These are phyloP conservation scores for Trifolium pratense DNA, from an alignment of 306 rosid species.

Conservation along the genomic window DNA sequence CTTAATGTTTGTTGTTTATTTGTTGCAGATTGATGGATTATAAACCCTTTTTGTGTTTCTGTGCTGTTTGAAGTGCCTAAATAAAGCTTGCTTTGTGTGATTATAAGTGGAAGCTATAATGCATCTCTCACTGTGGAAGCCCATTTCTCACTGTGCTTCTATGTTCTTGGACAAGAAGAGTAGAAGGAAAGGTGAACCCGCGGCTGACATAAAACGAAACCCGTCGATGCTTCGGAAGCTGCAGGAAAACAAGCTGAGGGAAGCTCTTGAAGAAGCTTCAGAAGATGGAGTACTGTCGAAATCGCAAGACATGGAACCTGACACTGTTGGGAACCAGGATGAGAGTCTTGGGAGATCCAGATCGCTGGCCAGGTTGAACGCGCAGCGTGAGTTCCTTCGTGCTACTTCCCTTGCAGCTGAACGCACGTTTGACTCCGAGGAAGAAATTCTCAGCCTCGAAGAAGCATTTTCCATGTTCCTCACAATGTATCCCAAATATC, in stretches of 20 bases:
- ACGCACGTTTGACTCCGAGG: slow-evolving; percentile 72
- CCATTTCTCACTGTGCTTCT: slow-evolving; percentile 93
- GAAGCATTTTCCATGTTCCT: slow-evolving; percentile 82
- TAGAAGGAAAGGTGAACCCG: slow-evolving; percentile 65
- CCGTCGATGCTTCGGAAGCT: slow-evolving; percentile 76
- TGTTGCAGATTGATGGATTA: slow-evolving; percentile 46
- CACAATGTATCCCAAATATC: slow-evolving; percentile 89
- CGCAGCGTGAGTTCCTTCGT: slow-evolving; percentile 87
- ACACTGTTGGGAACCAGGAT: slow-evolving; percentile 61
- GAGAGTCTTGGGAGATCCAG: slow-evolving; percentile 76
- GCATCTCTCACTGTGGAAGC: slow-evolving; percentile 98
- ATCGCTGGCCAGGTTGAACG: slow-evolving; percentile 83
- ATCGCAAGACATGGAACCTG: slow-evolving; percentile 76
- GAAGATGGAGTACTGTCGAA: slow-evolving; percentile 83
- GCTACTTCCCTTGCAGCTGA: slow-evolving; percentile 95
- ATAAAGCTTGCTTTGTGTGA: slow-evolving; percentile 27
- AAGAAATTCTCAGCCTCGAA: slow-evolving; percentile 60
- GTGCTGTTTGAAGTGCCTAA: slow-evolving; percentile 5
- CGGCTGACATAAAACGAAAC: slow-evolving; percentile 52
- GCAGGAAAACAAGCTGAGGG: slow-evolving; percentile 91
- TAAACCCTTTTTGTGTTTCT: slow-evolving; percentile 17
- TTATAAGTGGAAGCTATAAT: slow-evolving; percentile 51
- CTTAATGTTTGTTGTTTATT: not conserved
- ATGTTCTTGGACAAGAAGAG: slow-evolving; percentile 86
- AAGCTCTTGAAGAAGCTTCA: slow-evolving; percentile 98